A percentile compares a stretch with the other conserved stretches of the same genome.
Conservation (phyloP, 2,329 filamentous ascomycete species). For the Pseudopyricularia cyperi region DNA sequence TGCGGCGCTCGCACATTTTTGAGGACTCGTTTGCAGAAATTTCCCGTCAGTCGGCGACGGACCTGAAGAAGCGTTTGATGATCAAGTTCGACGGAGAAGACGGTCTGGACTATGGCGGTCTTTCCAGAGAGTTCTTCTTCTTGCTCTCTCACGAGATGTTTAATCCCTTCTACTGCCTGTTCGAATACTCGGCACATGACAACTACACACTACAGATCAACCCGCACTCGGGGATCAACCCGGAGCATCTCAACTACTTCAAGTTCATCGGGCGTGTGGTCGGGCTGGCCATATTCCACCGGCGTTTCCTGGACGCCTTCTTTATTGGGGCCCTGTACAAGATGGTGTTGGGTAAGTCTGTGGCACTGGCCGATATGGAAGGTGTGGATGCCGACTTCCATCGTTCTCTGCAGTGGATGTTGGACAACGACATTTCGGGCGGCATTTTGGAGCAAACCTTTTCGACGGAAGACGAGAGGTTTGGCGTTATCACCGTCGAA, state of each 20-base stretch:
- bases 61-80: conserved; percentile 97
- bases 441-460: conserved; percentile 93
- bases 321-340: conserved; percentile 99
- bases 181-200: conserved; percentile 98
- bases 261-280: conserved; percentile 98
- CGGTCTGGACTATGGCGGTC: conserved; percentile 91
- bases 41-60: conserved; percentile 86
- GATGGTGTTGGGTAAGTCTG: conserved; percentile 94
- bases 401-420: conserved; percentile 88
- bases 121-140: conserved; percentile 99
- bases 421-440: conserved; percentile 91
- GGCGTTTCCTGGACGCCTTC: conserved; percentile 94
- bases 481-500: conserved; percentile 86
- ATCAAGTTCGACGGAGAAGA: conserved; percentile 99
- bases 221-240: conserved; percentile 97
- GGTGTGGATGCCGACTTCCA: conserved; percentile 98
- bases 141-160: conserved; percentile 99
- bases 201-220: conserved; percentile 99
- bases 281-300: conserved; percentile 93
- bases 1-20: conserved; percentile 91
- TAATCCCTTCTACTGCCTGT: conserved; percentile 98
- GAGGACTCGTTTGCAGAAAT: conserved; percentile 99
- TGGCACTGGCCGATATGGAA: conserved; percentile 90
- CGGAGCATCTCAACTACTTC: conserved; percentile 98
- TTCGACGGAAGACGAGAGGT: conserved; percentile 92